A percentile compares a stretch with the other conserved stretches of the same genome.
These are phyloP conservation scores for Asterionellopsis glacialis DNA, from an alignment of 108 stramenopile species.

Conservation along the genomic window DNA sequence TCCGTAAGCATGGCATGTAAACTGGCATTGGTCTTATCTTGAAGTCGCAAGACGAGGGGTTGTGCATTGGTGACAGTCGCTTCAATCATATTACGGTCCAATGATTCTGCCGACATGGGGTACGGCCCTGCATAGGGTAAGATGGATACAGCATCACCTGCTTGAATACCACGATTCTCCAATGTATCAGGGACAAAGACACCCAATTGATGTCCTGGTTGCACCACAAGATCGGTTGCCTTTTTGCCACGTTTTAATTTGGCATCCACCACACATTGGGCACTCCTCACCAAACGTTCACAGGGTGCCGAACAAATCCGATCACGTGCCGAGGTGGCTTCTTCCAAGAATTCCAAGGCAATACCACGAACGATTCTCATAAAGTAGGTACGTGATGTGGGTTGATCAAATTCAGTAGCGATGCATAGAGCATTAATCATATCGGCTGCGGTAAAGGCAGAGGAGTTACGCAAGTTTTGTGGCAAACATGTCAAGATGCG, in stretches of 20 bases:
- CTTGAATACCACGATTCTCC: constrained; percentile 87
- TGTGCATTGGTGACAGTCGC: constrained; percentile 81
- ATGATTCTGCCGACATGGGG: constrained; percentile 86
- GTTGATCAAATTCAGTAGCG: constrained; percentile 84
- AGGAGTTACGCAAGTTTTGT: constrained; percentile 83
- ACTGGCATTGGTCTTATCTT: constrained; percentile 78
- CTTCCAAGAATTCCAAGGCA: constrained; percentile 86
- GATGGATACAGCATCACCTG: constrained; percentile 88
- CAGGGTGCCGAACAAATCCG: constrained; percentile 89
- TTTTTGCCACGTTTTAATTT: constrained; percentile 78
- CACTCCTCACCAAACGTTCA: constrained; percentile 76
- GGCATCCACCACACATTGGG: constrained; percentile 88
- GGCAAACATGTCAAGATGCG: constrained; percentile 78
- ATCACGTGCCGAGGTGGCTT: constrained; percentile 86
- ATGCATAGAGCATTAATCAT: constrained; percentile 91
- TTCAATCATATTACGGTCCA: constrained; percentile 91
- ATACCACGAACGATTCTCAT: constrained; percentile 87
- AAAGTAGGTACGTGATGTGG: constrained; percentile 82
- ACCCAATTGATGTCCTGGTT: constrained; percentile 83
- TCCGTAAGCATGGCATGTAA: constrained; percentile 77
- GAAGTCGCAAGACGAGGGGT: constrained; percentile 79
- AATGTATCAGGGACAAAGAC: constrained; percentile 86
- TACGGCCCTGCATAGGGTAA: constrained; percentile 89
- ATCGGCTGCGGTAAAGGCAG: constrained; percentile 82
- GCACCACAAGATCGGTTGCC: constrained; percentile 74